phyloP scores from a whole-genome alignment of 2,329 filamentous ascomycete genomes.

The Botrytis porri region DNA sequence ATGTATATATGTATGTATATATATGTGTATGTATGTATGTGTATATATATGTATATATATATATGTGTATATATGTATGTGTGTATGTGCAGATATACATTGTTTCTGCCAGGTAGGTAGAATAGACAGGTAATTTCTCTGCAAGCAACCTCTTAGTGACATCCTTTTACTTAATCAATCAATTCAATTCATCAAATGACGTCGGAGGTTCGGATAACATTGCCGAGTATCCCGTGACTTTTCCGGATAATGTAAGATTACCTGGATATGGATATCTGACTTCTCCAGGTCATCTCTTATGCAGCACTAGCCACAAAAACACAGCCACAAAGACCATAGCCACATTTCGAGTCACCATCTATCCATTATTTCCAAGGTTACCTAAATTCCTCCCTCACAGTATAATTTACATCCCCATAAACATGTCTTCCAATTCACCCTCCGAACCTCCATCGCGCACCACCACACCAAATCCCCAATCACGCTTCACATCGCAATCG shows the following conservation, averaged over 20 bases:
- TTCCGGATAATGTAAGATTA: not conserved
- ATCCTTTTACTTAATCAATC: not conserved
- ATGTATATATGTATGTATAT: not conserved
- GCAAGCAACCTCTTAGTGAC: not conserved
- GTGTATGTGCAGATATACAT: not conserved
- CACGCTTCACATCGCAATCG: conserved; percentile 36
- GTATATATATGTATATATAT: not conserved
- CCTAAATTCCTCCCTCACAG: not conserved
- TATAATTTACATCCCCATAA: not conserved
- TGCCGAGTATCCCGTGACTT: not conserved
- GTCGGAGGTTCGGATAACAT: not conserved
- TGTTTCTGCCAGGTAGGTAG: not conserved
- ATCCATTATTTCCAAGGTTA: no score
- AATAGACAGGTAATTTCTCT: not conserved
- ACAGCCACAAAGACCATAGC: not conserved
- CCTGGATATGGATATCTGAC: no score
- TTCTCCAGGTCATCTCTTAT: no score
- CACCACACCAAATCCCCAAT: conserved; percentile 34
- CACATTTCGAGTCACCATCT: conserved; percentile 1
- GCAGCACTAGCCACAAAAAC: not conserved
- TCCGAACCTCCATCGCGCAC: conserved; percentile 33
- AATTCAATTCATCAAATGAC: not conserved
- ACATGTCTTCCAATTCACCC: conserved; percentile 31
- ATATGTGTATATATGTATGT: not conserved
- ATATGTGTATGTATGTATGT: not conserved